phyloP scores from a whole-genome alignment of 2,329 filamentous ascomycete genomes.

The Daldinia sp. region DNA sequence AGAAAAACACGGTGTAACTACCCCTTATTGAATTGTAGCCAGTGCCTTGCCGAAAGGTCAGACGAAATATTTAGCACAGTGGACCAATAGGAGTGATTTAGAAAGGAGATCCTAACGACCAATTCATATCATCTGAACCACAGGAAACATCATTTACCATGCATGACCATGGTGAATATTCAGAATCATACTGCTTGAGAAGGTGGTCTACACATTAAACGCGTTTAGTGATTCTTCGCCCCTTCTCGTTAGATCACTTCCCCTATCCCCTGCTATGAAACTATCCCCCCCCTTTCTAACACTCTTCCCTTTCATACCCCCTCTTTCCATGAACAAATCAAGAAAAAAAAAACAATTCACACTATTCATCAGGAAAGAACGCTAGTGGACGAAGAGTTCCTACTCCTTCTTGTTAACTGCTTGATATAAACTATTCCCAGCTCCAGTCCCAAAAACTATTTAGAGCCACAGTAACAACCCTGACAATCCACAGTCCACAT shows the following conservation, averaged over 20 bases:
- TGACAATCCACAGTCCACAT: background rate
- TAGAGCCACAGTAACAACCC: background rate
- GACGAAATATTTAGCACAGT: constrained; percentile 3
- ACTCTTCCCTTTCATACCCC: too few species aligned
- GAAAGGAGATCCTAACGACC: background rate
- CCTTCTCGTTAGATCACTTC: background rate
- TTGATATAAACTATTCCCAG: background rate
- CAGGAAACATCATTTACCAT: background rate
- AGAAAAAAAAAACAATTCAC: background rate
- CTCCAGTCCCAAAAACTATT: background rate
- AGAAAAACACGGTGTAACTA: background rate
- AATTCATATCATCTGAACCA: background rate
- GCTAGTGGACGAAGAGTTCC: background rate
- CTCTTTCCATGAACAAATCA: background rate
- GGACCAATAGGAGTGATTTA: background rate
- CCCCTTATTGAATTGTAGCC: background rate
- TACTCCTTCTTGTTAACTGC: constrained; percentile 1
- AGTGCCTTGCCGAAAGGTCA: background rate
- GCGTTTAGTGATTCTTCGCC: background rate
- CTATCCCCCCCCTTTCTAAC: background rate
- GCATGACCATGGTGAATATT: background rate
- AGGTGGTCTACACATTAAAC: background rate
- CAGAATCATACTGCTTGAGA: background rate
- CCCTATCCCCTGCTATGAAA: background rate
- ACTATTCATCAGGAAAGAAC: background rate